Percentiles rank a stretch among this genome's conserved stretches.
Conservation (phyloP, 2,329 filamentous ascomycete species). For the Aureobasidium melanogenum region DNA sequence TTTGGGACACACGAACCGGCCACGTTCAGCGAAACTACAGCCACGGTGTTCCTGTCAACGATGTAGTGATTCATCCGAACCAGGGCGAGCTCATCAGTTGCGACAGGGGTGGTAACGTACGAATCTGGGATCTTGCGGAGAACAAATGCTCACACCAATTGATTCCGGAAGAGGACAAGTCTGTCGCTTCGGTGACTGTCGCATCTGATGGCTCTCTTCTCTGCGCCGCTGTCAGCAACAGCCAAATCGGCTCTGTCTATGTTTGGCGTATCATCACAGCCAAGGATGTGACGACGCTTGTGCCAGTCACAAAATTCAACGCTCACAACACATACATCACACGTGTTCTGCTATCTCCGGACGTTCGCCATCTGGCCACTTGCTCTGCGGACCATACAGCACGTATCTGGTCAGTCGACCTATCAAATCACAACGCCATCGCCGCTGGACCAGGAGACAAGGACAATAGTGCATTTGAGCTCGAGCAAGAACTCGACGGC, state of each 20-base stretch:
- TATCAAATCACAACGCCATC: conserved; percentile 23
- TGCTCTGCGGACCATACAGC: conserved; percentile 91
- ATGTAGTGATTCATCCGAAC: conserved; percentile 99
- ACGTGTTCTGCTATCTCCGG: conserved; percentile 80
- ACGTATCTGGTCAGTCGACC: conserved; percentile 91
- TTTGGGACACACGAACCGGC: conserved; percentile 86
- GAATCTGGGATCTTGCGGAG: conserved; percentile 94
- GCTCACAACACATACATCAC: conserved; percentile 92
- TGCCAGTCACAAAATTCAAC: conserved; percentile 80
- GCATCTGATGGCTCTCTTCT: conserved; percentile 88
- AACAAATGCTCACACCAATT: conserved; percentile 95
- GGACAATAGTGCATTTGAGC: conserved; percentile 51
- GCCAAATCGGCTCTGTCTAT: conserved; percentile 83
- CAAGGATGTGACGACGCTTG: conserved; percentile 70
- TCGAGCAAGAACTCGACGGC: conserved; percentile 78
- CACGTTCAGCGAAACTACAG: conserved; percentile 86
- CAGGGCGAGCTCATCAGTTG: conserved; percentile 97
- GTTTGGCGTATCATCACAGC: conserved; percentile 90
- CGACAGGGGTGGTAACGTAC: conserved; percentile 82
- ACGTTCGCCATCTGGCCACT: conserved; percentile 88
- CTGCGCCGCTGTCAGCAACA: conserved; percentile 72
- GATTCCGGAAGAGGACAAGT: conserved; percentile 91
- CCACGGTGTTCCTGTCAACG: conserved; percentile 83
- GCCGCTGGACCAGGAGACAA: conserved; percentile 4
- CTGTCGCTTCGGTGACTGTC: conserved; percentile 89